Evolutionary conservation across 257 asterid genomes (phyloP), one percentile per base, ranked within the genome.

Genomic region (Lantana camara): DNA sequence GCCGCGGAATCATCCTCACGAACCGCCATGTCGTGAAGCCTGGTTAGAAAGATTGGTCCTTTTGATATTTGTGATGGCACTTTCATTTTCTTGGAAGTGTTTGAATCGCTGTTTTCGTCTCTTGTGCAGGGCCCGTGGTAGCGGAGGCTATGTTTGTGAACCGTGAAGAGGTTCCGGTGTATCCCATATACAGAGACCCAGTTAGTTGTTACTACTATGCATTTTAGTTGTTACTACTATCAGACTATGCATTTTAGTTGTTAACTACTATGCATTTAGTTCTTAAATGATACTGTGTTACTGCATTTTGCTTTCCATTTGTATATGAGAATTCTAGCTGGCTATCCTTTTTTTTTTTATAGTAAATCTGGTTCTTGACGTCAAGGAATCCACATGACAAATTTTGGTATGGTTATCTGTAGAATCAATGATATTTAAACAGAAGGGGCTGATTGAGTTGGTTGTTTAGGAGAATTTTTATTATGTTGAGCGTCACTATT

Each of bases 131-230:
- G 19, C 99, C 99, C 14, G 96, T 90, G 68, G 99, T 94, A 69
- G 97, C 97, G 21, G 99, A 94, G 70, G 99, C 97, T 30, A 86
- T 81, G 96, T 90, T 94, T 69, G 88, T 90, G 62, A 94, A 94
- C 68, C 91, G 97, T 8, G 99, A 94, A 73, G 99, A 94, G 77
- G 63, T 88, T 71, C 95, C 97, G 0, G 83, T 94, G 11, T 79
- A 88, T 83, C 97, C 99, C 16, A 76, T 94, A 48, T 94, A 90
- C 50, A 84, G 99, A 78, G 99, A 94, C 69, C 99, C 99, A 34
- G 99, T 93, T 66, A 86, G 96, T 78, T 63, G 56, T 63, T 62
- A n/a, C n/a, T n/a, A n/a, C n/a, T n/a, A n/a, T n/a, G n/a, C n/a
- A n/a, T n/a, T n/a, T n/a, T n/a, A n/a, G n/a, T n/a, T n/a, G n/a